Evolutionary conservation across 2,329 filamentous ascomycete genomes (phyloP), one percentile per base, ranked within the genome.

Genomic region (Microsporum ferrugineum): DNA sequence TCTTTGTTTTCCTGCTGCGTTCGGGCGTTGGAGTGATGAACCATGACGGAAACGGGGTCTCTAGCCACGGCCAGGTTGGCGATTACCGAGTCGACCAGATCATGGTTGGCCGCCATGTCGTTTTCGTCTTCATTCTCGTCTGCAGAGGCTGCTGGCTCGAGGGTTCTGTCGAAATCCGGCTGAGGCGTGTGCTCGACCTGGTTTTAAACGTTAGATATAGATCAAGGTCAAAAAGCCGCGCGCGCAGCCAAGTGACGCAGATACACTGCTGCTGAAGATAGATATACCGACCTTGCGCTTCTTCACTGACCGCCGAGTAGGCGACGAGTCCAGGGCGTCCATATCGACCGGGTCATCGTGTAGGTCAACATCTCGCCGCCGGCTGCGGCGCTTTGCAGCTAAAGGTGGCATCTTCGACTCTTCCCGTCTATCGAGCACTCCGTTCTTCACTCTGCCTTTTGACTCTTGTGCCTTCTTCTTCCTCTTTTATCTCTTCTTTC

Each of bases 31-130:
- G 76, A 75, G 64, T 79, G 73, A 57, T 79, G 72, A 63, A 70
- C 69, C 61, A 73, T 70, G 36, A 78, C 78, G 63, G 73, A 73
- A 57, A 78, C 70, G 58, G 75, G 73, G 33, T 79, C 75, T 49
- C 73, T 73, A 31, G 78, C 70, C 39, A 73, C 70, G 56, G 70
- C 74, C 23, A 80, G 69, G 63, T 73, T 77, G 7, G 76, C 76
- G 39, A 79, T 77, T n/a, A 80, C 76, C 31, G 74, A 68, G 62
- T 80, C 77, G 59, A 78, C 72, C 1, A 78, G 66, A 41, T 79
- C 77, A 64, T 77, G 74, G 61, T 75, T 73, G 23, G 72, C 71
- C 0, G 74, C 68, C 23, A 69, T 64, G 61, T 77, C 76, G 63
- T 74, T 73, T 38, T 79, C 77, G 56, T 75, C 72, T 47, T 77